Base-by-base conservation (phyloP, 257 asterid genomes). In the Solanum chiquidenum region DNA sequence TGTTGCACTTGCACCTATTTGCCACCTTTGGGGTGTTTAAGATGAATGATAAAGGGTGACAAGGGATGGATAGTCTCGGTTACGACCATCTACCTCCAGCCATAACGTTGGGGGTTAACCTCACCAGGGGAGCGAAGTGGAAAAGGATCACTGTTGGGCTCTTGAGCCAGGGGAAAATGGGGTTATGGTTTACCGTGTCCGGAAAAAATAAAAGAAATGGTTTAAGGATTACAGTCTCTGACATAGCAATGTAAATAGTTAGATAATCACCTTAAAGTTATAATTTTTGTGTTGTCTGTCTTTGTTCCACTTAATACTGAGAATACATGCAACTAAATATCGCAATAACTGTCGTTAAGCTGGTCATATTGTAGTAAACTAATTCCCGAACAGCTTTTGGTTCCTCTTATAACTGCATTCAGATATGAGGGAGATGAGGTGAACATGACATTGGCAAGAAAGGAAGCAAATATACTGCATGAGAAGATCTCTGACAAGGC, bases 391-490 rank as follows among this genome's bases (percentile, higher is more conserved):
- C 94, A 95, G 99, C 95, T 96, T 85, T 92, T 96, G 94, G 96
- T 96, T 87, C 98, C 99, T 77, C 96, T 96, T 31, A 94, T 95
- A 90, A 95, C 92, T 91, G 95, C 98, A 75, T 95, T 91, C 85
- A 94, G 98, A 33, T 96, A 94, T 27, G 98, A 91, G 84, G 98
- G 99, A 85, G 98, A 91, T 25, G 98, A 94, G 90, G 95, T 93
- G 83, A 91, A 93, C 94, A 88, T 94, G 94, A 84, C 83, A 34
- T 49, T 95, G 90, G 99, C 98, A 9, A 92, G 91, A 87, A 91
- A 95, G 11, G 99, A 96, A 92, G 98, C 98, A 58, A 94, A 93
- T 90, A 71, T 93, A 86, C 97, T 94, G 23, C 98, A 94, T 9
- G 94, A 94, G 86, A 95, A 95, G 94, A 95, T 96, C 84, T 86